phyloP scores from a whole-genome alignment of 768 basidiomycete genomes.

The Lentinula boryana region DNA sequence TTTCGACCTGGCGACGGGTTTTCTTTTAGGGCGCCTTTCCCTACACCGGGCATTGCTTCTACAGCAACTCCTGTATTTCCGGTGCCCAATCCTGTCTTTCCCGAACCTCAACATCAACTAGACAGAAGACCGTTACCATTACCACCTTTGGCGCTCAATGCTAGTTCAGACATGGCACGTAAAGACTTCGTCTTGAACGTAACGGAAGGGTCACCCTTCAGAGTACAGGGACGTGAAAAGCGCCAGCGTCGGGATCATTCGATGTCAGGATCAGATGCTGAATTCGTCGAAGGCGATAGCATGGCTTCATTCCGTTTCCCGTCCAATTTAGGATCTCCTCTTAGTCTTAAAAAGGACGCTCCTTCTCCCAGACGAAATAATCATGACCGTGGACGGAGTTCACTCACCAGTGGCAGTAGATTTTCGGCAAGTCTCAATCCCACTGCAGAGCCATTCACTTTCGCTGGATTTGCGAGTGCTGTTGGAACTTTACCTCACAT shows the following conservation, averaged over 20 bases:
- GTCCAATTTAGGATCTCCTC: slow-evolving; percentile 40
- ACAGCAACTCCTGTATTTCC: slow-evolving; percentile 14
- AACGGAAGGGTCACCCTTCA: slow-evolving; percentile 34
- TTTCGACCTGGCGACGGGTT: slow-evolving; percentile 70
- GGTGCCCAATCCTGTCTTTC: slow-evolving; percentile 18
- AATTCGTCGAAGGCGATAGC: slow-evolving; percentile 48
- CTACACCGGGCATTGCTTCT: neutral
- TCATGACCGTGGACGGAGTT: slow-evolving; percentile 13
- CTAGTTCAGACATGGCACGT: neutral
- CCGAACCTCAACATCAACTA: slow-evolving; percentile 21
- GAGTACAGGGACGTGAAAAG: slow-evolving; percentile 75
- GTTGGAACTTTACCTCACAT: slow-evolving; percentile 11
- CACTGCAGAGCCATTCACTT: slow-evolving; percentile 56
- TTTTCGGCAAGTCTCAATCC: slow-evolving; percentile 26
- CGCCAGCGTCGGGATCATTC: slow-evolving; percentile 55
- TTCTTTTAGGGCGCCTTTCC: slow-evolving; percentile 62
- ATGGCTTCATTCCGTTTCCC: slow-evolving; percentile 81
- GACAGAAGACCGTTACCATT: slow-evolving; percentile 20
- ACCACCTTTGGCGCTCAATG: slow-evolving; percentile 16
- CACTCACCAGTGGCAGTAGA: slow-evolving; percentile 11
- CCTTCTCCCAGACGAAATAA: neutral
- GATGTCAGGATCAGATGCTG: slow-evolving; percentile 13
- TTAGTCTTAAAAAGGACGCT: slow-evolving; percentile 28
- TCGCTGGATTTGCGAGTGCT: slow-evolving; percentile 52
- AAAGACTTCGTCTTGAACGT: neutral